Conservation (phyloP, 345 rosid genomes). For the Moricandia arvensis region DNA sequence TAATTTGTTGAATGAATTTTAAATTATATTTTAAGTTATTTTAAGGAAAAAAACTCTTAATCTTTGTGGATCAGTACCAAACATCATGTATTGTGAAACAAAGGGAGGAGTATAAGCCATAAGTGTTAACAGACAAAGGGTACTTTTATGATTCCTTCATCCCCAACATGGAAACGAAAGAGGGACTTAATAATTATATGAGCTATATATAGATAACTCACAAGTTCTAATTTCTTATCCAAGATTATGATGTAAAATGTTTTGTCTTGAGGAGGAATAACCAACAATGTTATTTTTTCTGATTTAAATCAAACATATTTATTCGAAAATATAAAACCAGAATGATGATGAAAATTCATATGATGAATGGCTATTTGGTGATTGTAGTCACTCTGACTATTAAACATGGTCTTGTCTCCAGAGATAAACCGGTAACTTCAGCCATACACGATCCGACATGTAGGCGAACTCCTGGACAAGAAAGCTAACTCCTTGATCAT, state of each 20-base stretch:
- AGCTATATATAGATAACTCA: background rate
- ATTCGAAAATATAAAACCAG: background rate
- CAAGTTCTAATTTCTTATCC: background rate
- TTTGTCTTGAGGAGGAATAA: too few relatives aligned
- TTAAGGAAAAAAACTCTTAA: too few relatives aligned
- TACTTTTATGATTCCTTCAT: background rate
- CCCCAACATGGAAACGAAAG: background rate
- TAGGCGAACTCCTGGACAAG: background rate
- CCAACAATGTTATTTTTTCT: too few relatives aligned
- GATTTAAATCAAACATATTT: background rate
- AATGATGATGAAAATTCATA: background rate
- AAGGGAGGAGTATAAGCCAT: too few relatives aligned
- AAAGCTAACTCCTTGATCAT: background rate
- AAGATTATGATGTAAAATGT: background rate
- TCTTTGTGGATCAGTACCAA: too few relatives aligned
- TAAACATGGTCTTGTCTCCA: background rate
- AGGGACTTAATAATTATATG: background rate
- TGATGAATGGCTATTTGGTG: background rate
- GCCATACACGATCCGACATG: background rate
- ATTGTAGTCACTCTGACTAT: background rate
- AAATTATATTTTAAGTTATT: too few relatives aligned
- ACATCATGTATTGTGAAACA: too few relatives aligned
- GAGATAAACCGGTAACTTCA: background rate
- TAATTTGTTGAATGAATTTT: too few relatives aligned
- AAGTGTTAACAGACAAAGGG: too few relatives aligned